Evolutionary conservation across 352 stramenopile genomes (phyloP).

Genomic region (Globisporangium uncinulatum): DNA sequence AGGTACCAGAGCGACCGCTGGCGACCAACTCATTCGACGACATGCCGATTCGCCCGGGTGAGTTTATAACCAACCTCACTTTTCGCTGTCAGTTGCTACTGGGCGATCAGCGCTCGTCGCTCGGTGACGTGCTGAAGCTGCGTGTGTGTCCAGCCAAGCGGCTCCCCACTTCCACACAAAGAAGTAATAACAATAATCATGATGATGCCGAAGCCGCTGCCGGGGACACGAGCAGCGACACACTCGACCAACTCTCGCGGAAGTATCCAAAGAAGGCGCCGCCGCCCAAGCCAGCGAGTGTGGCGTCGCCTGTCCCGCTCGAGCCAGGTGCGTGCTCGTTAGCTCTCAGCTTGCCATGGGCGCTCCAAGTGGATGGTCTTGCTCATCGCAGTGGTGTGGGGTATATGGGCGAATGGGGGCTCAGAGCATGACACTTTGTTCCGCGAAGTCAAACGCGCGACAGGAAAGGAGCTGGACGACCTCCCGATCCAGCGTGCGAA

Average conservation of each 20-base stretch:
- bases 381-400: constrained; percentile 15
- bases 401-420: constrained; percentile 1
- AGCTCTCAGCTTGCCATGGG: background rate
- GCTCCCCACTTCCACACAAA: constrained; percentile 13
- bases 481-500: constrained; percentile 33
- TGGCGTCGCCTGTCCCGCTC: constrained; percentile 21
- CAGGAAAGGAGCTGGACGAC: constrained; percentile 61
- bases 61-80: constrained; percentile 6
- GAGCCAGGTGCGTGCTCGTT: constrained; percentile 35
- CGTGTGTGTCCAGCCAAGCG: constrained; percentile 9
- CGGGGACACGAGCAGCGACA: constrained; percentile 24
- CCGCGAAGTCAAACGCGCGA: constrained; percentile 74
- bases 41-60: constrained; percentile 39
- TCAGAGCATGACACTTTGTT: constrained; percentile 79
- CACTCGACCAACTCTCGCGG: constrained; percentile 59
- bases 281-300: constrained; percentile 15
- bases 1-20: constrained; percentile 25
- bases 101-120: background rate
- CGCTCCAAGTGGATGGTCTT: background rate
- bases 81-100: background rate
- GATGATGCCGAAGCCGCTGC: constrained; percentile 21
- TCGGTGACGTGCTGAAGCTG: constrained; percentile 12
- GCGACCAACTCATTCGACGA: constrained; percentile 28
- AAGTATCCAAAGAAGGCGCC: constrained; percentile 51
- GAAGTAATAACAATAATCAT: constrained; percentile 56